Conservation (phyloP, 2,329 filamentous ascomycete genomes). For the Balansia obtecta region DNA sequence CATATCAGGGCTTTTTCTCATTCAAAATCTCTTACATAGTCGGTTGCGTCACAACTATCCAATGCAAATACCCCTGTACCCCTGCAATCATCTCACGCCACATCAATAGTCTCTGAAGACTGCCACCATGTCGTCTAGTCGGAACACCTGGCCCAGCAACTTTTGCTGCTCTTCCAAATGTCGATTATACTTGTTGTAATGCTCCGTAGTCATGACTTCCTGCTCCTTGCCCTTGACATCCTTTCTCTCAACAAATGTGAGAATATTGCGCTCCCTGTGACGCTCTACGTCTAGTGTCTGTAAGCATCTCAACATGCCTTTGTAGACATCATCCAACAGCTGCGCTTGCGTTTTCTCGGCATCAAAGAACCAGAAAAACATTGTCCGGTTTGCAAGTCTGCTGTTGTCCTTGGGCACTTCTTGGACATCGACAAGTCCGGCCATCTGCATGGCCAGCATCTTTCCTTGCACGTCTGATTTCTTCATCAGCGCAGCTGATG, state of each 20-base stretch:
- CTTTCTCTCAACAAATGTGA: conserved; percentile 71
- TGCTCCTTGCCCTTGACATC: conserved; percentile 80
- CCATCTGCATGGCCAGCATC: conserved; percentile 74
- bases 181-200: conserved; percentile 50
- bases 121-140: conserved; percentile 75
- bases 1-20: background rate
- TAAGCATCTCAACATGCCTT: conserved; percentile 74
- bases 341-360: conserved; percentile 55
- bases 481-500: conserved; percentile 68
- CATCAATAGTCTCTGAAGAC: conserved; percentile 59
- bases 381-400: conserved; percentile 67
- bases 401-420: conserved; percentile 85
- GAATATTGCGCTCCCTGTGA: conserved; percentile 54
- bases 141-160: conserved; percentile 64
- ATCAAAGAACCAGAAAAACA: conserved; percentile 91
- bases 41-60: background rate
- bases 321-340: conserved; percentile 73
- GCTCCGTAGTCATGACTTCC: conserved; percentile 61
- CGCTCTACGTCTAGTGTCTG: conserved; percentile 71
- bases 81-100: background rate
- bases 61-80: background rate
- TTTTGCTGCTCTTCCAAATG: conserved; percentile 56
- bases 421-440: conserved; percentile 80
- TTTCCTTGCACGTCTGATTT: conserved; percentile 76
- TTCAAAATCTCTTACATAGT: background rate